phyloP scores from a whole-genome alignment of 495 filamentous ascomycete species.

The Haplographium delicatum region DNA sequence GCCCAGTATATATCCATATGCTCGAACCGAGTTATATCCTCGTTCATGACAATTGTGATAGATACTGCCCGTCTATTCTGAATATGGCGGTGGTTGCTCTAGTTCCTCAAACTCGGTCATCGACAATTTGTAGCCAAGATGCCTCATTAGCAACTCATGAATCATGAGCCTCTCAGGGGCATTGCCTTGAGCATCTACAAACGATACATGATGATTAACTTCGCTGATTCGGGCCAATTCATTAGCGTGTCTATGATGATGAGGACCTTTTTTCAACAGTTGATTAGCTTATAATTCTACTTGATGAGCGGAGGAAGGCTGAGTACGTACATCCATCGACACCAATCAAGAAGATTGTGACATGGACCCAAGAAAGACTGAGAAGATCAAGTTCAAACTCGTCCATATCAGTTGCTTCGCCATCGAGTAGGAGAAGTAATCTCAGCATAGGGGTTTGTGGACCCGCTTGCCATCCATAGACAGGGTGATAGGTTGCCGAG shows the following conservation, averaged over 20 bases:
- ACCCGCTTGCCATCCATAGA: slow-evolving; percentile 46
- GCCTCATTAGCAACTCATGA: slow-evolving; percentile 43
- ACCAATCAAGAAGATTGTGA: slow-evolving; percentile 45
- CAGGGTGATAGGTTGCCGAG: slow-evolving; percentile 39
- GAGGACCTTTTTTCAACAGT: too few species aligned
- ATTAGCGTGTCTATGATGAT: slow-evolving; percentile 45
- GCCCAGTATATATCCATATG: too few species aligned
- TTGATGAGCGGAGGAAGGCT: too few species aligned
- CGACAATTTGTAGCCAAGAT: slow-evolving; percentile 40
- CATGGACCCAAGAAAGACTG: slow-evolving; percentile 40
- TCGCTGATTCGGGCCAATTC: slow-evolving; percentile 42
- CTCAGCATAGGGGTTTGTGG: slow-evolving; percentile 39
- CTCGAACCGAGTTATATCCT: too few species aligned
- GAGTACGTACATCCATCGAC: slow-evolving; percentile 44
- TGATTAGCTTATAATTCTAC: too few species aligned
- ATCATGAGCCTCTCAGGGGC: slow-evolving; percentile 41
- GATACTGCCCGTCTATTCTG: too few species aligned
- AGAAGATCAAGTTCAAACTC: slow-evolving; percentile 46
- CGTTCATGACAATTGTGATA: too few species aligned
- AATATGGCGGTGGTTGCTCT: slow-evolving; percentile 24
- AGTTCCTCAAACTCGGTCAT: slow-evolving; percentile 38
- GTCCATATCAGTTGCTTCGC: slow-evolving; percentile 45
- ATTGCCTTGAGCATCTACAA: slow-evolving; percentile 46
- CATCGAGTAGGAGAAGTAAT: slow-evolving; percentile 39
- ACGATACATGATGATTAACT: slow-evolving; percentile 41